These are phyloP conservation scores for Hypoxylon trugodes DNA, from an alignment of 495 filamentous ascomycete species.

Conservation along the genomic window DNA sequence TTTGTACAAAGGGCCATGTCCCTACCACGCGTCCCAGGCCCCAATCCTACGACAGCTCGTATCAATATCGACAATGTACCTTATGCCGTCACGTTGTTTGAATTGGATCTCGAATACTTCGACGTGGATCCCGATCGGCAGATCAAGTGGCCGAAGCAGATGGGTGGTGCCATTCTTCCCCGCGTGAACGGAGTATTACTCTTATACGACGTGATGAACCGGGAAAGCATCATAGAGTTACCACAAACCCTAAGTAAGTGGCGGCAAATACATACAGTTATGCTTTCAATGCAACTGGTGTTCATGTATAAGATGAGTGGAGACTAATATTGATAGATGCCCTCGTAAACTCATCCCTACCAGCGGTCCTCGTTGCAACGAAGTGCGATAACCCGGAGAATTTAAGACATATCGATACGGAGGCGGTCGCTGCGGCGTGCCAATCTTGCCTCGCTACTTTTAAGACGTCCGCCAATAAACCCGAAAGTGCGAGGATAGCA, in stretches of 20 bases:
- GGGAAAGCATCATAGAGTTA: constrained; percentile 71
- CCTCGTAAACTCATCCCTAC: constrained; percentile 70
- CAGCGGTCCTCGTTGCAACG: constrained; percentile 79
- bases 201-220: constrained; percentile 84
- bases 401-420: constrained; percentile 66
- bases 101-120: constrained; percentile 74
- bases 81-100: constrained; percentile 83
- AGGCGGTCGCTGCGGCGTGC: constrained; percentile 65
- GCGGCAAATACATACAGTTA: not conserved
- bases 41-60: constrained; percentile 67
- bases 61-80: constrained; percentile 79
- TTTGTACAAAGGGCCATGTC: constrained; percentile 85
- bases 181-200: constrained; percentile 83
- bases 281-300: constrained; percentile 2
- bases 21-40: constrained; percentile 64
- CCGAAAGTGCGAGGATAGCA: constrained; percentile 79
- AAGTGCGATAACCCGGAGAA: constrained; percentile 80
- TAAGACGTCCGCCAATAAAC: constrained; percentile 72
- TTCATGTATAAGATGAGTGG: constrained; percentile 22
- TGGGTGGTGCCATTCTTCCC: constrained; percentile 71
- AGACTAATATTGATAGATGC: constrained; percentile 62
- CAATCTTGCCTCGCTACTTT: constrained; percentile 72
- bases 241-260: constrained; percentile 76
- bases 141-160: constrained; percentile 81
- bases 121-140: constrained; percentile 71